These are phyloP conservation scores for Aspergillus proliferans DNA, from an alignment of 2,329 filamentous ascomycete species.

Conservation along the genomic window DNA sequence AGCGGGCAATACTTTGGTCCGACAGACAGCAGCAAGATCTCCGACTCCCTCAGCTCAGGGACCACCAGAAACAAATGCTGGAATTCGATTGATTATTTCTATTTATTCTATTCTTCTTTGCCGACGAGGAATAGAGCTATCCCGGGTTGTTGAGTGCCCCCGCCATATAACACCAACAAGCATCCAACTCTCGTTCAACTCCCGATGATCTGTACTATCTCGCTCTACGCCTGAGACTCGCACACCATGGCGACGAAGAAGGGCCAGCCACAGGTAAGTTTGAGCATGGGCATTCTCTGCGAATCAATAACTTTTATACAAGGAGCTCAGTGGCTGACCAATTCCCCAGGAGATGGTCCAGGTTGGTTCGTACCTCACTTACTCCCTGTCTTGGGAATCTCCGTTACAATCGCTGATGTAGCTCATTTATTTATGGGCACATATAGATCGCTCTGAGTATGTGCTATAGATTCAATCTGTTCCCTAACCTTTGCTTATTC, in stretches of 20 bases:
- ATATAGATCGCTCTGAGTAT: conserved; percentile 35
- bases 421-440: conserved; percentile 4
- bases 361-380: conserved; percentile 70
- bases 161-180: background rate
- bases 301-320: background rate
- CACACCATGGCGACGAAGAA: conserved; percentile 45
- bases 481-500: conserved; percentile 1
- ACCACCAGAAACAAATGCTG: background rate
- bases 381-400: conserved; percentile 6
- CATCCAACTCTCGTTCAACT: background rate
- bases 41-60: background rate
- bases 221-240: conserved; percentile 10
- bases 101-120: background rate
- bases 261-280: conserved; percentile 62
- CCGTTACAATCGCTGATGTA: conserved; percentile 16
- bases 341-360: conserved; percentile 90
- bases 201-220: conserved; percentile 11
- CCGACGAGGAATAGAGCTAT: background rate
- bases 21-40: background rate
- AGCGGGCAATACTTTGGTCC: background rate
- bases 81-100: background rate
- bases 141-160: background rate
- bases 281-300: background rate
- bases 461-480: conserved; percentile 6
- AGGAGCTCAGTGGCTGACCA: conserved; percentile 8